Base-by-base conservation (phyloP, 371 early-diverging fungal genomes). In the Blastocladiella emersonii region DNA sequence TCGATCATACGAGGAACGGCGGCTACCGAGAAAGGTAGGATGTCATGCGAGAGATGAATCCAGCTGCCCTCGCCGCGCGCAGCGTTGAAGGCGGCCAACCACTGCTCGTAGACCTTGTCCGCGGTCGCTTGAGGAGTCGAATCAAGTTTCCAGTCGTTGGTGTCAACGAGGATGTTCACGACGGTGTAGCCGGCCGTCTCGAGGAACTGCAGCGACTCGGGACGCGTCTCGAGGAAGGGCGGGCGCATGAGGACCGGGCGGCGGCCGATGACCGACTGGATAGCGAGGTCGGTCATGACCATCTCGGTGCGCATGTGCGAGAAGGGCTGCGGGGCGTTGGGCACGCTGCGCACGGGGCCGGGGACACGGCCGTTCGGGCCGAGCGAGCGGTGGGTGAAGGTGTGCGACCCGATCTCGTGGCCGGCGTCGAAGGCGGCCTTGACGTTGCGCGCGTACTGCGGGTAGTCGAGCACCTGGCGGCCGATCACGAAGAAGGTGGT, bases 71-170 rank as follows among this genome's bases (percentile, higher is more conserved):
- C 45, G 45, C 45, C 39, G 39, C 39, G 39, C 13, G 5, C 13
- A 13, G 39, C 39, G 8, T 5, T 13, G 13, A 39, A 39, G 8
- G 39, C 39, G 5, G 39, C 8, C 39, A 13, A 13, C 5, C 39
- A 39, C 13, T 39, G 39, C 39, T 5, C 39, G 39, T 13, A 39
- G 7, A 39, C 39, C 5, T 39, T 39, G 39, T 5, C 39, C 39
- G 39, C 5, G 5, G 39, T 39, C 39, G 13, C 39, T 44, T 17
- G 19, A 3, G 19, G 10, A 44, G 21, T 19, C 45, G 53, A n/a
- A n/a, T n/a, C n/a, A n/a, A n/a, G n/a, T n/a, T n/a, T n/a, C 53
- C 53, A 51, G 32, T 51, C 53, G 32, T 51, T 59, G n/a, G 41
- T 4, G 10, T 59, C 59, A 10, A 30, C 59, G 19, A 27, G n/a